Base-by-base conservation (phyloP, 352 stramenopile genomes). In the Phytophthora tentaculata region DNA sequence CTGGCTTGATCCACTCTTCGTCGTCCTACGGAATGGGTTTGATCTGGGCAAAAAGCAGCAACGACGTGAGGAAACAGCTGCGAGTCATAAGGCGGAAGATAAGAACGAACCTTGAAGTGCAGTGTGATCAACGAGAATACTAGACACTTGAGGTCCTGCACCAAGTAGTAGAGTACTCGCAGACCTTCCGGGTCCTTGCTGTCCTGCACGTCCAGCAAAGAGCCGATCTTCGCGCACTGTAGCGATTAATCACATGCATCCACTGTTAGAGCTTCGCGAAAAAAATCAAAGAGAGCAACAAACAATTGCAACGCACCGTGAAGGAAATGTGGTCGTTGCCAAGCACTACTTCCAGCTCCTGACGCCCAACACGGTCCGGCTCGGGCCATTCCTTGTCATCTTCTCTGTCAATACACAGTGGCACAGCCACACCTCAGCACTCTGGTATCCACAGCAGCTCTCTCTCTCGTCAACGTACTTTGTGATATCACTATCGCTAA, bases 301-400 rank as follows among this genome's bases (percentile, higher is more conserved):
- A 66, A 3, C 12, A 26, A 28, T 2, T 41, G 13, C 49, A 49
- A 71, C 79, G 20, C 61, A 96, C 90, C 39, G 92, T 98, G 80
- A 99, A 99, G 26, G 92, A 98, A 65, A 99, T 99, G 75, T 99
- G 97, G 52, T 98, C 85, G 68, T 98, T 86, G 29, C 93, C 93
- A 26, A 98, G 81, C 50, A 98, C 96, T 55, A 99, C 88, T 74
- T 99, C 97, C 20, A 99, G 82, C 73, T 99, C 97, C 83, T 99
- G 96, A 54, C 90, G 80, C 19, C 95, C 96, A 14, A 97, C 90
- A 29, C 86, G 84, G 64, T 98, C 94, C 19, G 96, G 94, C 64
- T 98, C 92, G 23, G 93, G 91, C 97, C 97, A 99, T n/a, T 98
- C 85, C 51, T 92, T 89, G 72, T 99, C 97, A 73, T 98, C 94